Conservation (phyloP, 257 asterid species). For the Solanum peruvianum region DNA sequence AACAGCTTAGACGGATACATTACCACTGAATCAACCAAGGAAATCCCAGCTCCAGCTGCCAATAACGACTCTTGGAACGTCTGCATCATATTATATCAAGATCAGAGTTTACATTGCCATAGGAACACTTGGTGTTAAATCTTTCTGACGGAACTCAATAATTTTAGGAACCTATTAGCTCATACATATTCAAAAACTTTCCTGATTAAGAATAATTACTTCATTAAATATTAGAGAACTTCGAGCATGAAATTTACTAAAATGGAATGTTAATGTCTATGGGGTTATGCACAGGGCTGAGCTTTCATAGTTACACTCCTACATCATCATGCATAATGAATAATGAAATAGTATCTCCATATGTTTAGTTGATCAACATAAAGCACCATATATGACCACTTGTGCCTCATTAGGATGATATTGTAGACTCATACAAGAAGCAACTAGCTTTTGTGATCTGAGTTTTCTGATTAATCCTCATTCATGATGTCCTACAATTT, state of each 20-base stretch:
- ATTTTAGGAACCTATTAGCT: not conserved
- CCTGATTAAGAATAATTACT: not conserved
- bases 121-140: not conserved
- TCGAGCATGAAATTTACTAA: not conserved
- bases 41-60: slow-evolving; percentile 98
- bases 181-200: not conserved
- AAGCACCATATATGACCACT: not conserved
- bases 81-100: slow-evolving; percentile 23
- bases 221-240: not conserved
- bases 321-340: not conserved
- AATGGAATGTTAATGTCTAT: not conserved
- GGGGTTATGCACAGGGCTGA: not conserved
- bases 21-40: slow-evolving; percentile 97
- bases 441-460: not conserved
- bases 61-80: slow-evolving; percentile 78
- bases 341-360: not conserved
- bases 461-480: not conserved
- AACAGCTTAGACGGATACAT: slow-evolving; percentile 56
- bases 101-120: not conserved
- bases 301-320: not conserved
- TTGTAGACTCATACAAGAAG: not conserved
- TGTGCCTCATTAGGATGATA: not conserved
- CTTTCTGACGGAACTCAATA: not conserved
- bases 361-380: not conserved
- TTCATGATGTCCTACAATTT: too few species aligned